Evolutionary conservation across 2,329 filamentous ascomycete genomes (phyloP).

Genomic region (Fusarium nygamai): DNA sequence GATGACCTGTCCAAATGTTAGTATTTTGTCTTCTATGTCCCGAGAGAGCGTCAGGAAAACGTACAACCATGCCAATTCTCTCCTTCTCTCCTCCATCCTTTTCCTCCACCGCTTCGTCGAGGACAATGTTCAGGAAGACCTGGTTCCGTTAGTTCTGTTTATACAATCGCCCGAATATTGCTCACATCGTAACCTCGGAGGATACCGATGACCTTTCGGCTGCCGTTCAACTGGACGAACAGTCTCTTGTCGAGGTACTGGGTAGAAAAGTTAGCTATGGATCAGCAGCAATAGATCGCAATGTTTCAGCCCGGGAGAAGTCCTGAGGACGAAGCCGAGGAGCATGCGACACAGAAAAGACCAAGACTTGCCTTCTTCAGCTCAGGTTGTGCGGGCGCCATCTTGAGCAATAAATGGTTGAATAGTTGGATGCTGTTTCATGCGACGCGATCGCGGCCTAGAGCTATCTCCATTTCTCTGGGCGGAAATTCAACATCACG

Average conservation of each 20-base stretch:
- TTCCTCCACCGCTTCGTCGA: constrained; percentile 96
- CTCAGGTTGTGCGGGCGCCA: constrained; percentile 99
- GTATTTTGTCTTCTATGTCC: not conserved
- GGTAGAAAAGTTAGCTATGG: constrained; percentile 39
- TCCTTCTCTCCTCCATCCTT: constrained; percentile 92
- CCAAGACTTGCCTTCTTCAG: constrained; percentile 85
- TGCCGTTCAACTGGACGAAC: constrained; percentile 97
- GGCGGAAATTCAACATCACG: constrained; percentile 52
- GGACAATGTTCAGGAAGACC: constrained; percentile 98
- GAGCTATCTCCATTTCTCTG: constrained; percentile 36
- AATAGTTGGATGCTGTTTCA: constrained; percentile 39
- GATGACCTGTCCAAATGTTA: constrained; percentile 74
- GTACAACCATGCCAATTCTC: constrained; percentile 89
- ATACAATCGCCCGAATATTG: not conserved
- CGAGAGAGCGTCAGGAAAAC: constrained; percentile 47
- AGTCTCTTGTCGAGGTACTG: constrained; percentile 99
- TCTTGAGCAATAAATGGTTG: constrained; percentile 61
- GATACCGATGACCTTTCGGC: constrained; percentile 94
- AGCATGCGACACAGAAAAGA: not conserved
- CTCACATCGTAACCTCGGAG: constrained; percentile 95
- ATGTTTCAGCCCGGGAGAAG: not conserved
- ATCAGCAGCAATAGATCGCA: not conserved
- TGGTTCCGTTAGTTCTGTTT: constrained; percentile 50
- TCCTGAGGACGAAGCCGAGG: no score
- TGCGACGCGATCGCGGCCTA: constrained; percentile 45